phyloP scores from a whole-genome alignment of 306 rosid genomes.

The Trifolium pratense region DNA sequence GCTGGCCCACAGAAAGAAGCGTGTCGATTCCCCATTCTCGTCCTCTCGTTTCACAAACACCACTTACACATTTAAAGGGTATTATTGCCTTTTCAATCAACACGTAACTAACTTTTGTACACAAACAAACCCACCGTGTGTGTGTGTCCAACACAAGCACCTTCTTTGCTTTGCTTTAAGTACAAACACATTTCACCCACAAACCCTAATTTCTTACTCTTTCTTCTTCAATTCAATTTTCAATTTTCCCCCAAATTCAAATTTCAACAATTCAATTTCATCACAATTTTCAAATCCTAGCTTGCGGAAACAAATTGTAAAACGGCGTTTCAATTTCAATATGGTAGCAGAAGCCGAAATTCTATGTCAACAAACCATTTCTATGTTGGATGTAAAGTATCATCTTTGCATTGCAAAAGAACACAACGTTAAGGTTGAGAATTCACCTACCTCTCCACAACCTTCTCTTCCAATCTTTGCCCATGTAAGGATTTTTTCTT shows the following conservation, averaged over 20 bases:
- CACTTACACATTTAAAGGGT: slow-evolving; percentile 15
- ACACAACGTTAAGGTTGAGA: slow-evolving; percentile 57
- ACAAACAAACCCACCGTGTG: neutral
- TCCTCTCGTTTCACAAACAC: slow-evolving; percentile 17
- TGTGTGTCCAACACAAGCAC: slow-evolving; percentile 34
- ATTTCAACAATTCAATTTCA: slow-evolving; percentile 19
- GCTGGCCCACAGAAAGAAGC: slow-evolving; percentile 34
- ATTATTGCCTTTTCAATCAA: neutral
- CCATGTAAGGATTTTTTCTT: slow-evolving; percentile 50
- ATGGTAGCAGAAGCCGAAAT: slow-evolving; percentile 73
- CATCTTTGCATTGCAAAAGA: slow-evolving; percentile 65
- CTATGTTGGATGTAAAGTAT: slow-evolving; percentile 69
- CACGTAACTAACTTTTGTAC: neutral
- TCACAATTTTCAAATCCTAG: neutral
- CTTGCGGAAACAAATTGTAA: no score
- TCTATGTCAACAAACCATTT: slow-evolving; percentile 59
- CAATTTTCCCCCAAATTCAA: neutral
- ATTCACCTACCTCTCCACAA: slow-evolving; percentile 52
- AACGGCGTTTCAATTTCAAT: slow-evolving; percentile 38
- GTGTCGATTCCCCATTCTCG: slow-evolving; percentile 32
- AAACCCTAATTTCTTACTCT: slow-evolving; percentile 45
- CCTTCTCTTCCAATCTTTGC: slow-evolving; percentile 61
- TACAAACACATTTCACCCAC: neutral
- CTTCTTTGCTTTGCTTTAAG: slow-evolving; percentile 6
- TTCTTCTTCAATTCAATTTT: slow-evolving; percentile 12